Evolutionary conservation across 805 yeast species (phyloP).

Genomic region (Saccharomycopsis sp.): DNA sequence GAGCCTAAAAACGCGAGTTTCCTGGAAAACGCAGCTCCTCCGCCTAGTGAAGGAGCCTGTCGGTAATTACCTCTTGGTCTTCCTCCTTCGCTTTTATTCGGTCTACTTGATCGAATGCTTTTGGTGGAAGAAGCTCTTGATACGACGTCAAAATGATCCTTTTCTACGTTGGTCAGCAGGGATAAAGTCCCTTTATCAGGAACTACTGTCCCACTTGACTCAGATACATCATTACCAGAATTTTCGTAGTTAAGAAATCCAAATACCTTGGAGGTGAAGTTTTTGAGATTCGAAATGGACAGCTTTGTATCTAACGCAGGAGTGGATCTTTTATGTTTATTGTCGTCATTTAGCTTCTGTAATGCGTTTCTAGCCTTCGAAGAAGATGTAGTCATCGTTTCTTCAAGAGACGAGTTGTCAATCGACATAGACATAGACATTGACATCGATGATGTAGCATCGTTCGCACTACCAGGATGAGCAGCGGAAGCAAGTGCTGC

Average conservation of each 20-base stretch:
- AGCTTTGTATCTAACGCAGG: background rate
- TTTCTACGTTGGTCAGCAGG: background rate
- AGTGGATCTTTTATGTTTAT: background rate
- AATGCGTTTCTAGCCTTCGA: background rate
- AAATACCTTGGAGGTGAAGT: background rate
- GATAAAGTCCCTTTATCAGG: background rate
- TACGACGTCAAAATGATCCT: background rate
- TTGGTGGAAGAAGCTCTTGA: background rate
- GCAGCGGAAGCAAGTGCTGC: background rate
- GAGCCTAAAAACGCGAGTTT: background rate
- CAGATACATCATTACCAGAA: background rate
- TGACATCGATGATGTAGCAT: background rate
- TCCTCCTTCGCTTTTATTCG: background rate
- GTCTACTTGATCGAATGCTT: background rate
- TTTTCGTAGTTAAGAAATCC: background rate
- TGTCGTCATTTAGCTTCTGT: background rate
- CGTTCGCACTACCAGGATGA: background rate
- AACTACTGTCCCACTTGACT: background rate
- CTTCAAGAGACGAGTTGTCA: background rate
- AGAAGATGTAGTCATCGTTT: background rate
- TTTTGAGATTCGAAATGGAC: constrained; percentile 1
- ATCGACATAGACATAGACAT: background rate
- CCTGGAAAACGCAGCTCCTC: background rate
- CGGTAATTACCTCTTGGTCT: background rate
- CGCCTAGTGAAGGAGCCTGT: background rate